Evolutionary conservation across 163 green algal genomes (phyloP).

Genomic region (Prototheca wickerhamii): DNA sequence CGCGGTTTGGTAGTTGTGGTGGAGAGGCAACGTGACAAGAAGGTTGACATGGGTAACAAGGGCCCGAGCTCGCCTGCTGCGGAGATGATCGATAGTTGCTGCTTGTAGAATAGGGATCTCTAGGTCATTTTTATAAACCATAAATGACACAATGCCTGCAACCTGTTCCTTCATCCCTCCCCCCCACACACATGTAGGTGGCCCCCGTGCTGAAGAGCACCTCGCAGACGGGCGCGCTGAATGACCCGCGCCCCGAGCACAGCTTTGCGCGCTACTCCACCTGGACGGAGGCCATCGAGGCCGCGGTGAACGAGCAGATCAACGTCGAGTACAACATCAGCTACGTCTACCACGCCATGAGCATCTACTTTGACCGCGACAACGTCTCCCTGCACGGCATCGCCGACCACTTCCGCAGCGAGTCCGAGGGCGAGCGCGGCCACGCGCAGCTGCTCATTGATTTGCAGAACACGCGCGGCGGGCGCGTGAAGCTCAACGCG

Average conservation of each 20-base stretch:
- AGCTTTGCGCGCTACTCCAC: conserved; percentile 12
- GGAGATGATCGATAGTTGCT: too few relatives aligned
- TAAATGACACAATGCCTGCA: too few relatives aligned
- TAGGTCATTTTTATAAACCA: background rate
- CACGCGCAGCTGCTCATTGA: conserved; percentile 40
- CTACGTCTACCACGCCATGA: conserved; percentile 91
- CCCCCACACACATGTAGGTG: conserved; percentile 10
- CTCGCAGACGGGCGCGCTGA: background rate
- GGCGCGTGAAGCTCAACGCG: conserved; percentile 57
- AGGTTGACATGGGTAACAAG: background rate
- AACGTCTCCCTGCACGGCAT: conserved; percentile 84
- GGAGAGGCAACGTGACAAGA: background rate
- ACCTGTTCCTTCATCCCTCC: background rate
- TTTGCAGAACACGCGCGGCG: conserved; percentile 43
- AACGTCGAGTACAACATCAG: conserved; percentile 68
- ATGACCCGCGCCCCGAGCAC: background rate
- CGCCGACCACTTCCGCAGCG: conserved; percentile 76
- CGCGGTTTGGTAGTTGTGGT: too few relatives aligned
- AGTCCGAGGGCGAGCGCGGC: conserved; percentile 46
- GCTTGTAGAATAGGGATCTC: background rate
- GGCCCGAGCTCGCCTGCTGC: background rate
- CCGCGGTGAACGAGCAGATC: conserved; percentile 71
- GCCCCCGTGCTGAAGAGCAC: conserved; percentile 14
- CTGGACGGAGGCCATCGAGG: conserved; percentile 25
- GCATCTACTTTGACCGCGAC: conserved; percentile 87